phyloP scores from a whole-genome alignment of 768 basidiomycete species.

The Mycena leptocephala region DNA sequence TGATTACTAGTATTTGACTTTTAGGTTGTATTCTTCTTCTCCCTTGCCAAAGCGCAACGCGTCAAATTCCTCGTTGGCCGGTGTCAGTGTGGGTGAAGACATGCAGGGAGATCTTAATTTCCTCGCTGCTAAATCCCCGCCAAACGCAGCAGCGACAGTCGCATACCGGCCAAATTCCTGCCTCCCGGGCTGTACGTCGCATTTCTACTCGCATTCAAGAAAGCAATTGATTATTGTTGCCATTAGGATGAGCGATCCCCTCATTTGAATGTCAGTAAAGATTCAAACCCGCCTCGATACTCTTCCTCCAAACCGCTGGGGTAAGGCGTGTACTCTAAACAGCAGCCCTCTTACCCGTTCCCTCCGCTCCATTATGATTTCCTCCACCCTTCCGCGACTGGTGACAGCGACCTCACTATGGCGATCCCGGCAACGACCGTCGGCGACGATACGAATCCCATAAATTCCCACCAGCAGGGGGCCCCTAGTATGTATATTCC shows the following conservation, averaged over 20 bases:
- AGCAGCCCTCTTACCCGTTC: constrained; percentile 37
- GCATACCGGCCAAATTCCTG: constrained; percentile 58
- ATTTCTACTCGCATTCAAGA: constrained; percentile 11
- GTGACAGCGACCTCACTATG: constrained; percentile 70
- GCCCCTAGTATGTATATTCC: constrained; percentile 47
- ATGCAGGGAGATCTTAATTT: constrained; percentile 64
- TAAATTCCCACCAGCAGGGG: constrained; percentile 56
- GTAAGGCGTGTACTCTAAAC: constrained; percentile 44
- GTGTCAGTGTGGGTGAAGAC: constrained; percentile 58
- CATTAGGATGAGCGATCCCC: constrained; percentile 67
- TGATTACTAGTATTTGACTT: constrained; percentile 35
- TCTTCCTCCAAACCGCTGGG: constrained; percentile 56
- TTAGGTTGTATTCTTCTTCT: constrained; percentile 74
- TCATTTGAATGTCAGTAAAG: constrained; percentile 63
- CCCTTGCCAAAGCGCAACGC: constrained; percentile 71
- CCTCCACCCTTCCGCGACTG: constrained; percentile 35
- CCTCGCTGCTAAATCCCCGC: constrained; percentile 61
- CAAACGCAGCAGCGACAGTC: constrained; percentile 65
- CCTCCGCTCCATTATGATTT: constrained; percentile 53
- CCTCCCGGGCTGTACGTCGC: constrained; percentile 57
- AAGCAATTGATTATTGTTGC: constrained; percentile 41
- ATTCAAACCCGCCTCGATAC: constrained; percentile 58
- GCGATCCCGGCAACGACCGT: constrained; percentile 76
- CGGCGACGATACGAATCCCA: constrained; percentile 66
- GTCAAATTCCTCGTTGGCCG: constrained; percentile 74